Evolutionary conservation across 441 rosid genomes (phyloP), one percentile per base, ranked within the genome.

Genomic region (Brassica balearica): DNA sequence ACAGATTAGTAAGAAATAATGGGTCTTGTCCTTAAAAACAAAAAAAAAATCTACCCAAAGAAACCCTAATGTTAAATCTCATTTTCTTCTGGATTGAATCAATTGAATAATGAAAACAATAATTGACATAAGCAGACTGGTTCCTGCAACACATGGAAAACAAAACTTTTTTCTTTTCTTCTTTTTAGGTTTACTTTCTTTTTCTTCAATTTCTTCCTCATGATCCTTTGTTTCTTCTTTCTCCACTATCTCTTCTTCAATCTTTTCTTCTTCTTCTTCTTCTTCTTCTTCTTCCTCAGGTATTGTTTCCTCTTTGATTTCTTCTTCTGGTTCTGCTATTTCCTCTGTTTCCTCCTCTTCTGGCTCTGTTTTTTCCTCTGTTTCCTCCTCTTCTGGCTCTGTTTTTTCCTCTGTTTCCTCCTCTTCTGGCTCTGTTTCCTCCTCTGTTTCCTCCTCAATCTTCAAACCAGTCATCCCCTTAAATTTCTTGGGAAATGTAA

Each of bases 111-210:
- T 88, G 70, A 92, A 6, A 71, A 86, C 91, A 72, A 92, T 81
- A 41, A 94, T 82, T 56, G 94, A 77, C 65, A 87, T 84, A 14
- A 94, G 84, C 46, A 92, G 65, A 19, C 89, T 86, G 7, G 96
- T 90, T 69, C 97, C 96, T 68, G 96, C 93, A 69, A 89, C 38
- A 23, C 80, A 76, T 65, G 83, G 80, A 22, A 75, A 75, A 59
- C 76, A n/a, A 34, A 68, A 75, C 32, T 58, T 80, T 65, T 66
- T 75, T 65, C 73, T 75, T 65, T 9, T 80, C 71, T 70, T 70
- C 62, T 14, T 63, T 27, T 17, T 79, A 22, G 76, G 72, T 75
- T 80, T 70, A 32, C 36, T 34, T 34, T 34, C 38, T 34, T 34
- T 34, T 34, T 34, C 38, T 34, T 34, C 38, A 34, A 2, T 62